Percentiles rank a stretch among this genome's conserved stretches.
Conservation (phyloP, 176 grass and related monocot genomes). For the Secale cereale region DNA sequence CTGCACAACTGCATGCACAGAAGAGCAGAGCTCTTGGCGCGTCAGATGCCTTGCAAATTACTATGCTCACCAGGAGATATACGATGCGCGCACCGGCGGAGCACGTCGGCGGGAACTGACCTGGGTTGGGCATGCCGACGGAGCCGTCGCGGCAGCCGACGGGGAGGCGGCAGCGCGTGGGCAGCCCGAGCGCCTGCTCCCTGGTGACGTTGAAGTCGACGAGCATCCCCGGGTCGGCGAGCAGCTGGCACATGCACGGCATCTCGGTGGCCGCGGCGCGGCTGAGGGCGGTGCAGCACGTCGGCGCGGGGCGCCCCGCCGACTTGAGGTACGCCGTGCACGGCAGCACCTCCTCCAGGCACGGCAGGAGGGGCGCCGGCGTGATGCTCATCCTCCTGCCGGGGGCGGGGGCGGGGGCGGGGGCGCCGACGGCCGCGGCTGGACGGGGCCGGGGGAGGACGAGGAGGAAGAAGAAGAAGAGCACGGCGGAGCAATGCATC, state of each 20-base stretch:
- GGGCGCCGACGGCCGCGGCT: neutral
- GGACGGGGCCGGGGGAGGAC: neutral
- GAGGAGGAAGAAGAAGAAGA: neutral
- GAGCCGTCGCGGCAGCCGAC: slow-evolving; percentile 21
- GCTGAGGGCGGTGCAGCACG: slow-evolving; percentile 48
- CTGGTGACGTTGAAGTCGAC: slow-evolving; percentile 44
- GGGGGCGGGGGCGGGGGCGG: neutral
- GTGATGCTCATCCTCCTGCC: neutral
- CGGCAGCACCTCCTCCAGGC: slow-evolving; percentile 39
- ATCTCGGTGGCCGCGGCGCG: slow-evolving; percentile 21
- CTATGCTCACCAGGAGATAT: too few relatives aligned
- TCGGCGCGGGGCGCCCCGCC: neutral
- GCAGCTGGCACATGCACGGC: slow-evolving; percentile 43
- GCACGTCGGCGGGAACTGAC: neutral
- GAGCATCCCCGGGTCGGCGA: slow-evolving; percentile 46
- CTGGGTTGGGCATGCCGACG: slow-evolving; percentile 18
- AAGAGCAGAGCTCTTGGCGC: neutral
- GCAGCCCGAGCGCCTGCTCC: slow-evolving; percentile 37
- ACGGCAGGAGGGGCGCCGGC: slow-evolving; percentile 11
- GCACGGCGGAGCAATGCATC: slow-evolving; percentile 8
- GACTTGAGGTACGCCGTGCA: slow-evolving; percentile 46
- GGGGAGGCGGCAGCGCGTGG: slow-evolving; percentile 28
- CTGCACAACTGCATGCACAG: slow-evolving; percentile 29
- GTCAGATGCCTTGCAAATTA: neutral
- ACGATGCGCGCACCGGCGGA: neutral